Base-by-base conservation (phyloP, 176 grass and related monocot genomes). In the Oryza brachyantha region DNA sequence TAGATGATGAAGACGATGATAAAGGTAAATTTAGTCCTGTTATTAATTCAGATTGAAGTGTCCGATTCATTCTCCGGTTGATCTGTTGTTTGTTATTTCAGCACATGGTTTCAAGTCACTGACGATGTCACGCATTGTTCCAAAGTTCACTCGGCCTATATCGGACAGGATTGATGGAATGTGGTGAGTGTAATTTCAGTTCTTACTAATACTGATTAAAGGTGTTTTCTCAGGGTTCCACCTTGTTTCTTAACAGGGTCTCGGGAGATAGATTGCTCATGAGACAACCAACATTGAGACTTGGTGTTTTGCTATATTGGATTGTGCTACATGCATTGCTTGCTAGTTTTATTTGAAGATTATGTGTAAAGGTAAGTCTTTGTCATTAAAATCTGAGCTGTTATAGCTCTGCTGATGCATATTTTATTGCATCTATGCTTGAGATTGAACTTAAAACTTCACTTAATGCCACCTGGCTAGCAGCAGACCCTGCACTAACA, bases 21-120 rank as follows among this genome's bases (percentile, higher is more conserved):
- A 98, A 98, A 98, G 90, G 96, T 93, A 61, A 50, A 25, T n/a
- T 61, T 55, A 88, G 64, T 29, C 81, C 13, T 70, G 68, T 48
- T 43, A 19, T 80, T 39, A 64, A 43, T 71, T 57, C 60, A 35
- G 8, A n/a, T n/a, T 71, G 13, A 52, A 74, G 13, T 80, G 42
- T 55, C 52, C 28, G 29, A 52, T 76, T 59, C 55, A 19, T 76
- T 64, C 55, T 83, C 60, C 27, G 61, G 43, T 77, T 81, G 26
- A 80, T 68, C 71, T 73, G 24, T 57, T 42, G n/a, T 88, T 83
- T 75, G 58, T 78, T 78, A 63, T 87, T 88, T 65, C 83, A 98
- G 96, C 96, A 3, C 96, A 98, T 86, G 96, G 96, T 86, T 98
- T 98, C 84, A 98, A 94, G 86, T 86, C 96, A 35, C 84, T 98